A percentile compares a stretch with the other conserved stretches of the same genome.
These are phyloP conservation scores for Cyberlindnera subsufficiens DNA, from an alignment of 805 yeast genomes.

Conservation along the genomic window DNA sequence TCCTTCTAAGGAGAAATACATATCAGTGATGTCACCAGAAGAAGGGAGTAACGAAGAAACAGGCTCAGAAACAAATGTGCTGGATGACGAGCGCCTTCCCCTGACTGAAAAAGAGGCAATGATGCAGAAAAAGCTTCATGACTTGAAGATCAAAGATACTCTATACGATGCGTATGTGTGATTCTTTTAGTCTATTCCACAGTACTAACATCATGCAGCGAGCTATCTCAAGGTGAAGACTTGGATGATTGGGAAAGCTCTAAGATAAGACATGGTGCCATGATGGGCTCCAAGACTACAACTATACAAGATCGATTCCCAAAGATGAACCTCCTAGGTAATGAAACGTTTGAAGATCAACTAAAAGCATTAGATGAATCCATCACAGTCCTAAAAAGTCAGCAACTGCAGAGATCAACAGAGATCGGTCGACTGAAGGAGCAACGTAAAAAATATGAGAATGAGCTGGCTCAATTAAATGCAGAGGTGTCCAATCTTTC, in stretches of 20 bases:
- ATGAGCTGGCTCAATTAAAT: slow-evolving; percentile 1
- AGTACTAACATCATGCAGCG: slow-evolving; percentile 1
- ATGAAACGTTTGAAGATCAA: slow-evolving; percentile 4
- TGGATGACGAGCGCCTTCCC: slow-evolving; percentile 22
- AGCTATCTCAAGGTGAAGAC: slow-evolving; percentile 20
- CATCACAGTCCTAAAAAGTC: not conserved
- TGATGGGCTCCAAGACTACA: not conserved
- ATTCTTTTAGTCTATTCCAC: not conserved
- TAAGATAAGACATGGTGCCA: slow-evolving; percentile 12
- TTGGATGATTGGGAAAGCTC: slow-evolving; percentile 15
- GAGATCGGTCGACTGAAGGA: not conserved
- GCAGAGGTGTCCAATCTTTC: not conserved
- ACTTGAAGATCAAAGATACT: slow-evolving; percentile 30
- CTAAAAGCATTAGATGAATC: not conserved
- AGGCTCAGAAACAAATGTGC: slow-evolving; percentile 1
- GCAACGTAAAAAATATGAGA: not conserved
- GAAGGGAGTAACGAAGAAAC: slow-evolving; percentile 15
- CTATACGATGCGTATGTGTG: slow-evolving; percentile 21
- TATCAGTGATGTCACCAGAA: not conserved
- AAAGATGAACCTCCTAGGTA: slow-evolving; percentile 3
- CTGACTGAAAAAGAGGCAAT: slow-evolving; percentile 23
- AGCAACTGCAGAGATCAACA: not conserved
- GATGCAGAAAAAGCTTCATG: slow-evolving; percentile 20
- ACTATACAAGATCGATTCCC: slow-evolving; percentile 1
- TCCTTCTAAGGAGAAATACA: not conserved